Conservation (phyloP, 768 basidiomycete genomes). For the Mycena floridula region DNA sequence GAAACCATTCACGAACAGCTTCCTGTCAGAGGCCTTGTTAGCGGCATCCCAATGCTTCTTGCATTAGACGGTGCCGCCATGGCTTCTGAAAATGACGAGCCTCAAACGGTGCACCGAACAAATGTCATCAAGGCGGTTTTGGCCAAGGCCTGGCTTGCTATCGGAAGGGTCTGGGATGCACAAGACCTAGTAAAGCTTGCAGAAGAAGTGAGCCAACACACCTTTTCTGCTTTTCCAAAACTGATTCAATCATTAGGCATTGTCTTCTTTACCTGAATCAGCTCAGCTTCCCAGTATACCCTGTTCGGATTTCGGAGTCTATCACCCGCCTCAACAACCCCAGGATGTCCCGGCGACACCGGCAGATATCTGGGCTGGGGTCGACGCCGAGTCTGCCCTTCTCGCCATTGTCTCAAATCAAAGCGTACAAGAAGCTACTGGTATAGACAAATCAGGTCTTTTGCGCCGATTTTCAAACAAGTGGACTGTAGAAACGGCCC, state of each 20-base stretch:
- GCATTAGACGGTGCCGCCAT: conserved; percentile 55
- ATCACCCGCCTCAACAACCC: conserved; percentile 39
- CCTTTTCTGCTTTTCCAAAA: not conserved
- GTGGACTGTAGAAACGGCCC: conserved; percentile 75
- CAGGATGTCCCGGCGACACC: conserved; percentile 28
- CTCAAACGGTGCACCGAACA: conserved; percentile 34
- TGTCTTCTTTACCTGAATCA: conserved; percentile 34
- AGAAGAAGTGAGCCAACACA: conserved; percentile 53
- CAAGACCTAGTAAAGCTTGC: conserved; percentile 45
- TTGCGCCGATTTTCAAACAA: conserved; percentile 43
- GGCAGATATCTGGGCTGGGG: conserved; percentile 29
- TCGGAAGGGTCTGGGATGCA: conserved; percentile 71
- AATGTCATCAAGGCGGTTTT: conserved; percentile 58
- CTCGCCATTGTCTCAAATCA: conserved; percentile 44
- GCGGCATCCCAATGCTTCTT: conserved; percentile 83
- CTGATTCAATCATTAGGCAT: conserved; percentile 28
- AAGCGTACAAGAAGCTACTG: conserved; percentile 57
- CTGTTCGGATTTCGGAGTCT: conserved; percentile 27
- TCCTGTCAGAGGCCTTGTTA: conserved; percentile 70
- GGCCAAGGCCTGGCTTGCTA: conserved; percentile 54
- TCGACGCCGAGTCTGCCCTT: conserved; percentile 52
- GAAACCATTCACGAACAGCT: conserved; percentile 60
- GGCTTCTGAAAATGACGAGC: conserved; percentile 32
- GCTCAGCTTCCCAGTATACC: conserved; percentile 28
- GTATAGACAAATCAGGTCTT: conserved; percentile 52